A percentile compares a stretch with the other conserved stretches of the same genome.
Conservation (phyloP, 2,329 filamentous ascomycete species). For the Hymenoscyphus repandus region DNA sequence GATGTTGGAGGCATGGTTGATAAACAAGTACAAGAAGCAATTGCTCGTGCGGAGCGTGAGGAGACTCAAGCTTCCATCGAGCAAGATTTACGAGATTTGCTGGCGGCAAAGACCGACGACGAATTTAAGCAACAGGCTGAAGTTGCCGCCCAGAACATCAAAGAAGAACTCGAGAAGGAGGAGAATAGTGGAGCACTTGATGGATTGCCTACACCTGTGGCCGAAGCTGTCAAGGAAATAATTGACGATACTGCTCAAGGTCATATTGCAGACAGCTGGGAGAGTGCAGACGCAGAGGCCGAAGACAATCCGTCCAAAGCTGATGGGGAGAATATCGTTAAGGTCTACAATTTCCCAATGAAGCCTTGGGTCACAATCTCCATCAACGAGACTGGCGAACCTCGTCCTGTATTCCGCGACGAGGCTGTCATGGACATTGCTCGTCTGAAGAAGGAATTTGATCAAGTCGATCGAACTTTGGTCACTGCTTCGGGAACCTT, state of each 20-base stretch:
- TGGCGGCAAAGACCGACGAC: conserved; percentile 46
- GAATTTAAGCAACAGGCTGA: conserved; percentile 49
- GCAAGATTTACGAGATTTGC: conserved; percentile 44
- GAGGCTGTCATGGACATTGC: conserved; percentile 89
- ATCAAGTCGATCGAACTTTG: conserved; percentile 91
- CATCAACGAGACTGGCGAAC: conserved; percentile 54
- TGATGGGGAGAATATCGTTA: conserved; percentile 59
- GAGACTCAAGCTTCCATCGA: conserved; percentile 44
- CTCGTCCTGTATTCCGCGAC: conserved; percentile 63
- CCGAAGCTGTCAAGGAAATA: conserved; percentile 51
- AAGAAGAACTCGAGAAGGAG: conserved; percentile 50
- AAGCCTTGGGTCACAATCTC: conserved; percentile 90
- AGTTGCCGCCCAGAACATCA: conserved; percentile 42
- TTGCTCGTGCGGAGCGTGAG: conserved; percentile 46
- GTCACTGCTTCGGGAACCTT: conserved; percentile 85
- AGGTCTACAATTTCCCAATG: conserved; percentile 94
- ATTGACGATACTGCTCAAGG: conserved; percentile 50
- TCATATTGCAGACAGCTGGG: conserved; percentile 79
- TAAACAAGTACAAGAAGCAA: conserved; percentile 56
- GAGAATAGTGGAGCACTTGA: conserved; percentile 50
- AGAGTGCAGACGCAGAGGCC: conserved; percentile 73
- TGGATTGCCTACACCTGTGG: conserved; percentile 46
- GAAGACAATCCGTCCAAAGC: conserved; percentile 64
- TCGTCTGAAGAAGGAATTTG: conserved; percentile 92
- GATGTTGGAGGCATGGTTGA: conserved; percentile 57